phyloP scores from a whole-genome alignment of 176 grass and related monocot species.

The Oryza meyeriana region DNA sequence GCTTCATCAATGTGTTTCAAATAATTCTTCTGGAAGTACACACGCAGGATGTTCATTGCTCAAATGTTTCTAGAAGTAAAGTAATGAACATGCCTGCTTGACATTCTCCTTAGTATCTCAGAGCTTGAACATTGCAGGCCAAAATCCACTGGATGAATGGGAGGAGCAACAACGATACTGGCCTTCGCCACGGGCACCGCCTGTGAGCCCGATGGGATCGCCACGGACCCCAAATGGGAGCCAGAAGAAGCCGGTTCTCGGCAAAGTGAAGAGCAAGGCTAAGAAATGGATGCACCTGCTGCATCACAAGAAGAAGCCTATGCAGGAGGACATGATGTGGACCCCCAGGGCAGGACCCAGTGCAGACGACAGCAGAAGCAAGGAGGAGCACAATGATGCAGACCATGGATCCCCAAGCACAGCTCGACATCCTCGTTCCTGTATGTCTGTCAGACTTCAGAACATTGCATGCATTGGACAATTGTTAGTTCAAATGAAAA shows the following conservation, averaged over 20 bases:
- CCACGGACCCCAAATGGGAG: conserved; percentile 42
- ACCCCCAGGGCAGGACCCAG: conserved; percentile 42
- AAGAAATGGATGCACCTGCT: conserved; percentile 73
- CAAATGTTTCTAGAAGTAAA: not conserved
- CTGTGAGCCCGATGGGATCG: conserved; percentile 33
- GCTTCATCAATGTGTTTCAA: not conserved
- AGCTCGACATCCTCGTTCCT: conserved; percentile 1
- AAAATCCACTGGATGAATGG: conserved; percentile 39
- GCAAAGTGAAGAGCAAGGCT: conserved; percentile 71
- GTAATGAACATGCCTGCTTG: not conserved
- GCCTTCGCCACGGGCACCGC: conserved; percentile 46
- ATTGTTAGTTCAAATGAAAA: conserved; percentile 9
- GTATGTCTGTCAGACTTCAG: conserved; percentile 16
- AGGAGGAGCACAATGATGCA: not conserved
- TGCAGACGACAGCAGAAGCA: not conserved
- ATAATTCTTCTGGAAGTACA: not conserved
- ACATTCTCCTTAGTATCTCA: not conserved
- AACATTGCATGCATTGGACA: not conserved
- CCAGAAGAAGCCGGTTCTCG: conserved; percentile 59
- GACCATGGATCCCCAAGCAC: conserved; percentile 32
- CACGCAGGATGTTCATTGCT: not conserved
- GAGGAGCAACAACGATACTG: conserved; percentile 54
- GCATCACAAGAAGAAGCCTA: conserved; percentile 61
- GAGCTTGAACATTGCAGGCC: conserved; percentile 30
- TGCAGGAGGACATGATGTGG: conserved; percentile 49